phyloP scores from a whole-genome alignment of 257 asterid species.

The Nicotiana tabacum region DNA sequence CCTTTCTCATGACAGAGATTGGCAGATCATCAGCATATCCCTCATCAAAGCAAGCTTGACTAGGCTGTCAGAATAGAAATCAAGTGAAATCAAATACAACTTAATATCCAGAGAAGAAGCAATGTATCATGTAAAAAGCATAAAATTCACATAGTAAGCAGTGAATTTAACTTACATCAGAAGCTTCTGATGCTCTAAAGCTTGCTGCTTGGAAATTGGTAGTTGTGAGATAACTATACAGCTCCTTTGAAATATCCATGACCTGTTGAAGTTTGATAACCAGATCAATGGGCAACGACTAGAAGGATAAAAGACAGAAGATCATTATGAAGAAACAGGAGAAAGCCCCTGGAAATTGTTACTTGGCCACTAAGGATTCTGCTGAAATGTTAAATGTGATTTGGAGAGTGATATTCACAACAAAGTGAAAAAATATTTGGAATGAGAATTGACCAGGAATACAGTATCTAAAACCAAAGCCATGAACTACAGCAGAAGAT shows the following conservation, averaged over 20 bases:
- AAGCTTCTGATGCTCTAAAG: slow-evolving; percentile 28
- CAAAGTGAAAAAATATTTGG: background rate
- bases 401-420: background rate
- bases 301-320: background rate
- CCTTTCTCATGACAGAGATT: slow-evolving; percentile 23
- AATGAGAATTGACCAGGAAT: background rate
- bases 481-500: background rate
- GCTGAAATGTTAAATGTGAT: background rate
- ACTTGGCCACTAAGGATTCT: background rate
- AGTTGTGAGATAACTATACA: slow-evolving; percentile 36
- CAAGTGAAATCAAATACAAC: slow-evolving; percentile 9
- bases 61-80: slow-evolving; percentile 35
- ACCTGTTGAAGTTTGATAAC: slow-evolving; percentile 36
- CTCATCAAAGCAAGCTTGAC: slow-evolving; percentile 20
- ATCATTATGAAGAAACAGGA: background rate
- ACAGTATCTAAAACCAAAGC: background rate
- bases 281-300: slow-evolving; percentile 5
- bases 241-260: slow-evolving; percentile 59
- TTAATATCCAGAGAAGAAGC: background rate
- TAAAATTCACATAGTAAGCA: background rate
- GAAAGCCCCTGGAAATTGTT: background rate
- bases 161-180: slow-evolving; percentile 41
- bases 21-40: slow-evolving; percentile 26
- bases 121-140: background rate
- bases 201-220: slow-evolving; percentile 46